These are phyloP conservation scores for Cetradonia linearis DNA, from an alignment of 495 filamentous ascomycete species.

Conservation along the genomic window DNA sequence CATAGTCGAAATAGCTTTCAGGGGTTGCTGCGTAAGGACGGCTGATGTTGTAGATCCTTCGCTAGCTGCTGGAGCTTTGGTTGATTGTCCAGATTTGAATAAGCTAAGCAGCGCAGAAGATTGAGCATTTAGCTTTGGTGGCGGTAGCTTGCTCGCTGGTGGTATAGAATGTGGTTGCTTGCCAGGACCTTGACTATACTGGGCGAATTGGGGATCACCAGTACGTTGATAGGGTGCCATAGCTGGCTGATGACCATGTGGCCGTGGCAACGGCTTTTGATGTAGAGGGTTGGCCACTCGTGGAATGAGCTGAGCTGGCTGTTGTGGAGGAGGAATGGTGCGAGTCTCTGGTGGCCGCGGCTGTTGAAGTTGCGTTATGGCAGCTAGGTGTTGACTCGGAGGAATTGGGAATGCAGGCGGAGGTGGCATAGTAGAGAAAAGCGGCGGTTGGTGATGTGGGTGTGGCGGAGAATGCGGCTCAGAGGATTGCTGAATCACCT, in stretches of 20 bases:
- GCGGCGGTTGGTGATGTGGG: conserved; percentile 32
- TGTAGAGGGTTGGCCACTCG: not conserved
- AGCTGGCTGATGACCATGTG: conserved; percentile 27
- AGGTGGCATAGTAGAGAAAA: conserved; percentile 29
- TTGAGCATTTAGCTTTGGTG: conserved; percentile 55
- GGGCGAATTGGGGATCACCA: conserved; percentile 42
- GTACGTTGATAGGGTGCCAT: conserved; percentile 44
- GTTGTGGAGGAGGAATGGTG: conserved; percentile 25
- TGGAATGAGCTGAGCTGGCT: conserved; percentile 18
- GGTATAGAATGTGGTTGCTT: conserved; percentile 40
- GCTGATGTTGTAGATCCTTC: not conserved
- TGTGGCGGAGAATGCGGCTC: conserved; percentile 35
- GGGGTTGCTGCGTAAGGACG: not conserved
- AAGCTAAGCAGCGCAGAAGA: conserved; percentile 52
- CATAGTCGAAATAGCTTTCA: not conserved
- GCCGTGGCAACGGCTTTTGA: not conserved
- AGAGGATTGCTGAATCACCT: conserved; percentile 28
- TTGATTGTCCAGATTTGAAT: conserved; percentile 40
- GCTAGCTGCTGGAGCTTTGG: not conserved
- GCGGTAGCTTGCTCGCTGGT: conserved; percentile 46
- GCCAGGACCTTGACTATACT: conserved; percentile 32
- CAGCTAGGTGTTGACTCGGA: conserved; percentile 15
- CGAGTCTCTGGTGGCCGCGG: conserved; percentile 14
- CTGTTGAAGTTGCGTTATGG: conserved; percentile 14
- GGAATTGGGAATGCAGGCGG: conserved; percentile 39